phyloP scores from a whole-genome alignment of 1,284 basidiomycete genomes.

The Malassezia sp. region DNA sequence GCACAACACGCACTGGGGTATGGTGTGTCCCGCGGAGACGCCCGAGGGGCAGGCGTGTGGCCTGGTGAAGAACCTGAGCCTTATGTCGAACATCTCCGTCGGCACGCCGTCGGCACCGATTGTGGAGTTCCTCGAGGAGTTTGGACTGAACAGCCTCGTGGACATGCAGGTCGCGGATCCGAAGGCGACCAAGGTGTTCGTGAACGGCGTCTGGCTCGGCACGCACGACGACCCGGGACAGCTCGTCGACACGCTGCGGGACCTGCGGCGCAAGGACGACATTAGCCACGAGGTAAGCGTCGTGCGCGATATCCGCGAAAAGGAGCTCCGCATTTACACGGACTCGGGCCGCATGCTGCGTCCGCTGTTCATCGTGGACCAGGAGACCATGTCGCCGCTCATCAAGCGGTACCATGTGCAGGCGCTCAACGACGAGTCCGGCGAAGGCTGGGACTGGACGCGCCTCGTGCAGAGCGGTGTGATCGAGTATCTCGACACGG shows the following conservation, averaged over 20 bases:
- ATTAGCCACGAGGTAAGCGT: constrained; percentile 92
- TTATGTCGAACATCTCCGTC: constrained; percentile 96
- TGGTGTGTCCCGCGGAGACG: constrained; percentile 92
- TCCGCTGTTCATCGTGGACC: constrained; percentile 89
- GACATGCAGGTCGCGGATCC: constrained; percentile 40
- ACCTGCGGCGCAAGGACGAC: constrained; percentile 83
- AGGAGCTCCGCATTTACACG: constrained; percentile 84
- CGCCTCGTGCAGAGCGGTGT: constrained; percentile 75
- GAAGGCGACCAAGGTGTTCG: constrained; percentile 77
- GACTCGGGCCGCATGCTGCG: constrained; percentile 93
- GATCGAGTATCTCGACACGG: constrained; percentile 89
- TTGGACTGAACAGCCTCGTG: constrained; percentile 53
- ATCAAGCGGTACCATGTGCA: constrained; percentile 73
- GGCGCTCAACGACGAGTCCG: constrained; percentile 52
- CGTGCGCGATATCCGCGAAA: constrained; percentile 90
- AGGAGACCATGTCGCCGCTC: constrained; percentile 61
- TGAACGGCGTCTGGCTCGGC: constrained; percentile 99
- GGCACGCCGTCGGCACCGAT: constrained; percentile 91
- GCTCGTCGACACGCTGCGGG: constrained; percentile 82
- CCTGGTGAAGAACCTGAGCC: constrained; percentile 92
- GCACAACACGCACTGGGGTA: constrained; percentile 99
- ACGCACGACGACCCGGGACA: constrained; percentile 91
- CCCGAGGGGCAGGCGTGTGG: constrained; percentile 99
- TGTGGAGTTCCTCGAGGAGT: constrained; percentile 96
- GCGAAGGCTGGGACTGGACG: constrained; percentile 60